Percentiles rank a stretch among this genome's conserved stretches.
Evolutionary conservation across 495 filamentous ascomycete genomes (phyloP).

Genomic region (Aspergillus asperescens): DNA sequence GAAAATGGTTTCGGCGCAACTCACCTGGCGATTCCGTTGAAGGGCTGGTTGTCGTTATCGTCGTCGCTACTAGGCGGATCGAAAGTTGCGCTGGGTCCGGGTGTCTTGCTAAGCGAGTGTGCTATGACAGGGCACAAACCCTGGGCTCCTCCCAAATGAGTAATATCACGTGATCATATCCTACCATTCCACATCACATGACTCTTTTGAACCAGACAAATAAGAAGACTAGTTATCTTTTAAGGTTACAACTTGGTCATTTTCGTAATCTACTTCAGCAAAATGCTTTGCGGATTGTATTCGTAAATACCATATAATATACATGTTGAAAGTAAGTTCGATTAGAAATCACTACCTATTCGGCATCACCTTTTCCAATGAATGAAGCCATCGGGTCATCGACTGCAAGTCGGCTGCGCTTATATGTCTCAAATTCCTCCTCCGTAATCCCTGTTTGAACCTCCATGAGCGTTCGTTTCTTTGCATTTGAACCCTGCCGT

Average conservation of each 20-base stretch:
- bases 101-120: constrained; percentile 41
- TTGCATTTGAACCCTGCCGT: constrained; percentile 34
- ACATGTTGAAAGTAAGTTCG: neutral
- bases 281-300: neutral
- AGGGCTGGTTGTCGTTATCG: constrained; percentile 49
- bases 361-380: constrained; percentile 52
- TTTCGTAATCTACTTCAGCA: too few relatives aligned
- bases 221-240: too few relatives aligned
- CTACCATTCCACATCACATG: neutral
- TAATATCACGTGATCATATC: constrained; percentile 9
- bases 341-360: neutral
- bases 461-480: constrained; percentile 69
- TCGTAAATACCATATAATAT: neutral
- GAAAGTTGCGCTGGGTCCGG: constrained; percentile 37
- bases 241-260: too few relatives aligned
- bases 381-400: constrained; percentile 85
- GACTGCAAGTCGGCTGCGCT: constrained; percentile 59
- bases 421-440: constrained; percentile 78
- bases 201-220: too few relatives aligned
- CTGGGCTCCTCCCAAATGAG: constrained; percentile 16
- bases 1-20: constrained; percentile 11
- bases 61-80: constrained; percentile 45
- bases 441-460: constrained; percentile 68
- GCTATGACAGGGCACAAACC: constrained; percentile 34
- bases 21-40: constrained; percentile 48